Evolutionary conservation across 371 early-diverging fungal genomes (phyloP), one percentile per base, ranked within the genome.

Genomic region (Lichtheimia ramosa): DNA sequence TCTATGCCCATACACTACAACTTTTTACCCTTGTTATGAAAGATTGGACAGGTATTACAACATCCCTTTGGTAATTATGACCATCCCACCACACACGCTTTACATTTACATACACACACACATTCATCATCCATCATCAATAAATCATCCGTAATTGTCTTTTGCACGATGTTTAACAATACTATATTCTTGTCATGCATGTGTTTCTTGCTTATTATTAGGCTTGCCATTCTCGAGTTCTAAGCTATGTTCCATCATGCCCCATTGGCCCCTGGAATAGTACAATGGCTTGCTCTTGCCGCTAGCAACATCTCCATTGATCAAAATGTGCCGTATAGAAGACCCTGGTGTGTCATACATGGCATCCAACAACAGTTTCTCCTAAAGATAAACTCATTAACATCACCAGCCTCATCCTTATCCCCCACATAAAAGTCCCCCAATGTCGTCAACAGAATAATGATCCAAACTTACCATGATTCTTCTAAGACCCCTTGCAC

Each of bases 401-500:
- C 41, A 42, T 43, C 28, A 39, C 20, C 48, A 18, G 10, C 34
- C 34, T 34, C 41, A 27, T 48, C 20, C 14, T 34, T 10, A 34
- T 8, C 34, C 34, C 6, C 34, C 34, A 10, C 34, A n/a, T n/a
- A n/a, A n/a, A n/a, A n/a, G n/a, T n/a, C n/a, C n/a, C n/a, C n/a
- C n/a, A 10, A 34, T 10, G 34, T 34, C 34, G 34, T 34, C 34
- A 34, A 34, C n/a, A 34, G 34, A 8, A 2, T 8, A 34, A 4
- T 2, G 10, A 34, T 2, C 34, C 10, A 34, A 34, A 34, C 34
- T 51, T 75, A 76, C 83, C 88, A 92, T 87, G 51, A 92, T 89
- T 1, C 90, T 70, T 12, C 92, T 82, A 42, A 93, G 73, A 1
- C 93, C 93, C 18, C 93, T 79, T 8, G 93, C 93, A 4, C 93